Percentiles rank a stretch among this genome's conserved stretches.
Conservation (phyloP, 2,329 filamentous ascomycete genomes). For the Beauveria caledonica region DNA sequence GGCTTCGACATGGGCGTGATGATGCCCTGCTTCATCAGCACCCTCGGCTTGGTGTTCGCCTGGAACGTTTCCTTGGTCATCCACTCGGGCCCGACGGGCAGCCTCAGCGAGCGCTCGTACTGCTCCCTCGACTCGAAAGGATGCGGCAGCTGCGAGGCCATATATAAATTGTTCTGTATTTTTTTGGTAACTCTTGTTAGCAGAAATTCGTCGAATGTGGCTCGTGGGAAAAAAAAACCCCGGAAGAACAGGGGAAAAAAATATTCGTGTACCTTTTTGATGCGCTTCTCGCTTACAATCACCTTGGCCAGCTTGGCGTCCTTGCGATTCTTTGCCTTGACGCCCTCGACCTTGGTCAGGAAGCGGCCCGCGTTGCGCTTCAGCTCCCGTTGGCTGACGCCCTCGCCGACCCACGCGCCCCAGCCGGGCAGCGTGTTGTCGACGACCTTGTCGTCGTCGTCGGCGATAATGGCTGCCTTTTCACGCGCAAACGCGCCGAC, state of each 20-base stretch:
- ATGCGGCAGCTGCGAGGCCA: conserved; percentile 76
- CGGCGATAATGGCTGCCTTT: conserved; percentile 61
- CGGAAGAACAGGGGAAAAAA: too few relatives aligned
- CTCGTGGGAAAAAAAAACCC: background rate
- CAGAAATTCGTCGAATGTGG: background rate
- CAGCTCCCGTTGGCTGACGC: conserved; percentile 62
- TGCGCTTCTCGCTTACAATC: conserved; percentile 84
- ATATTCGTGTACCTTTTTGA: conserved; percentile 62
- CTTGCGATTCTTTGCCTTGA: conserved; percentile 68
- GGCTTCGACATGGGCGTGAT: conserved; percentile 85
- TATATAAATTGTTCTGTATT: conserved; percentile 71
- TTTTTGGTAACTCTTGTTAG: conserved; percentile 11
- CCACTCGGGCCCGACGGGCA: conserved; percentile 92
- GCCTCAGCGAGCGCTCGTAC: conserved; percentile 79
- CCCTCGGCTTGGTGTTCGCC: conserved; percentile 75
- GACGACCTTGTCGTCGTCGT: conserved; percentile 74
- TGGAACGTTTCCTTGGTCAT: conserved; percentile 94
- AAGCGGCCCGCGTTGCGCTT: conserved; percentile 55
- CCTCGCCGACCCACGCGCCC: conserved; percentile 85
- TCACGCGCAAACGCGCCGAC: conserved; percentile 72
- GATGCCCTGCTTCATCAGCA: conserved; percentile 84
- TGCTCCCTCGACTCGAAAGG: conserved; percentile 81
- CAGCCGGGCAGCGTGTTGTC: conserved; percentile 88
- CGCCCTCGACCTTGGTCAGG: conserved; percentile 59
- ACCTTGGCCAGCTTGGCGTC: conserved; percentile 77